Evolutionary conservation across 495 filamentous ascomycete species (phyloP), one percentile per base, ranked within the genome.

Genomic region (Penicillium maclennaniae): DNA sequence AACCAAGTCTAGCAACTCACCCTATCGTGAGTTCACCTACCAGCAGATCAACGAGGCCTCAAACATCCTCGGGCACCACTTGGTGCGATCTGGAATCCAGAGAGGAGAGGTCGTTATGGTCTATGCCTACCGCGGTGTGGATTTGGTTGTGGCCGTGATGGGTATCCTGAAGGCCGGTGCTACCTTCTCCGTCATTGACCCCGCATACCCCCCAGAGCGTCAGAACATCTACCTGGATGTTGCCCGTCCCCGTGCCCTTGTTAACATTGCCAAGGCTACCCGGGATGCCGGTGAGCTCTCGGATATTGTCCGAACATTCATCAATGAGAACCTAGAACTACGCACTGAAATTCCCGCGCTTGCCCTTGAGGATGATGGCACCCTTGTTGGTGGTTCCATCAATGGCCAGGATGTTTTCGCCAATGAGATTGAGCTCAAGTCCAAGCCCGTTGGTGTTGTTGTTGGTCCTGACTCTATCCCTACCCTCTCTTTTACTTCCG

Each of bases 181-280:
- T 17, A 75, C 70, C 7, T 69, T 77, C 59, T 70, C 67, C 12
- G 90, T 97, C 37, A 83, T 97, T 42, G 92, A 97, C 59, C 92
- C 92, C 3, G 79, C 83, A 15, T 97, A 98, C 65, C 93, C 93
- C 6, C 86, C 89, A 1, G 87, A 87, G 42, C 73, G 93, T 43
- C 93, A 98, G 65, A 87, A 87, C 57, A 88, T 96, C 61, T 95
- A 93, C 60, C 82, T 97, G 28, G 89, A 96, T 56, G 92, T 97
- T 23, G 87, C 92, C 28, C 80, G 84, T 52, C 92, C 92, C 9
- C 76, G 84, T 38, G 88, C 87, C 19, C 72, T 96, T 49, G 83
- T 97, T 36, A 79, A 84, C 28, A 95, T 97, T 57, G 83, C 84
- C 44, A 87, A 87, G 53, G 91, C 91, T 5, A 87, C 84, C 2